Percentiles rank a stretch among this genome's conserved stretches.
These are phyloP conservation scores for Hypoxylon sp. DNA, from an alignment of 2,329 filamentous ascomycete species.

Conservation along the genomic window DNA sequence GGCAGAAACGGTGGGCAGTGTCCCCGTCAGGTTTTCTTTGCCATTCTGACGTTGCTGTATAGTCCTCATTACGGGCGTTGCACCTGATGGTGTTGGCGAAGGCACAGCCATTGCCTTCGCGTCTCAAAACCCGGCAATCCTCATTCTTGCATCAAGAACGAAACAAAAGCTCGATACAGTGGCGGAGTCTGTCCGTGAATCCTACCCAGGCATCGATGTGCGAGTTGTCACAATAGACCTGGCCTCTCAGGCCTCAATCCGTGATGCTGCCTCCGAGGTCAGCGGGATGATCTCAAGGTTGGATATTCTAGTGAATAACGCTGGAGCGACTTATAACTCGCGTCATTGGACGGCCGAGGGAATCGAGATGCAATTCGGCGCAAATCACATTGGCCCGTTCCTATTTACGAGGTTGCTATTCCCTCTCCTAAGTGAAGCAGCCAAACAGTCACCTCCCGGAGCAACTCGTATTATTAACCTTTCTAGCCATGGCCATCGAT, in stretches of 20 bases:
- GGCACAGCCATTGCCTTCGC: conserved; percentile 60
- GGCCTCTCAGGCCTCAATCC: conserved; percentile 55
- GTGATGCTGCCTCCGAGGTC: conserved; percentile 55
- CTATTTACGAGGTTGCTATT: conserved; percentile 57
- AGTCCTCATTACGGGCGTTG: conserved; percentile 60
- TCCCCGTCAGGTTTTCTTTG: conserved; percentile 8
- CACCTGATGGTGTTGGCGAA: conserved; percentile 58
- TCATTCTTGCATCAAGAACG: conserved; percentile 62
- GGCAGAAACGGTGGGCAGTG: conserved; percentile 47
- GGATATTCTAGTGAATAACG: conserved; percentile 61
- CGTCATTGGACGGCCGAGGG: conserved; percentile 59
- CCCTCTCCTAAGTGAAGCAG: conserved; percentile 53
- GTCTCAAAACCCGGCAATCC: conserved; percentile 57
- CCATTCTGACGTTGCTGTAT: conserved; percentile 15
- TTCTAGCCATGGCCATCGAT: conserved; percentile 57
- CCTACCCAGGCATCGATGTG: conserved; percentile 54
- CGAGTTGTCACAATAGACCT: conserved; percentile 56
- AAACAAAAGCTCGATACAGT: conserved; percentile 58
- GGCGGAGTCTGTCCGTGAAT: conserved; percentile 53
- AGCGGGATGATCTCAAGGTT: conserved; percentile 51
- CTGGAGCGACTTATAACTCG: conserved; percentile 55
- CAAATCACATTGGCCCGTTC: conserved; percentile 57
- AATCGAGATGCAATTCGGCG: conserved; percentile 59
- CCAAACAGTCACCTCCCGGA: conserved; percentile 49
- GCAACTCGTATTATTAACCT: conserved; percentile 58